A percentile compares a stretch with the other conserved stretches of the same genome.
phyloP scores from a whole-genome alignment of 768 basidiomycete species.

The Exidia glandulosa region DNA sequence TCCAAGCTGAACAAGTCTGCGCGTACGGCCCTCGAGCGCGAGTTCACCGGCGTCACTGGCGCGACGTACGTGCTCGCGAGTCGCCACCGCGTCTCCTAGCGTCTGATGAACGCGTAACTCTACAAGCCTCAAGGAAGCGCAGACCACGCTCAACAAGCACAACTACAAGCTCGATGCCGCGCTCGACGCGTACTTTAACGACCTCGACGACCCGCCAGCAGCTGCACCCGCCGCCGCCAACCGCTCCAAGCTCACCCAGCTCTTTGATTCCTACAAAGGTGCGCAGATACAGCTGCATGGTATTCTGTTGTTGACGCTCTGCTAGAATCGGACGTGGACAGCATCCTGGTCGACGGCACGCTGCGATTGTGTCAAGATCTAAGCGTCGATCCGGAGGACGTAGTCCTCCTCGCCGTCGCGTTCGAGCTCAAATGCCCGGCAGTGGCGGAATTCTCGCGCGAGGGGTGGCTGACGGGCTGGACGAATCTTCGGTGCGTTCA shows the following conservation, averaged over 20 bases:
- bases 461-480: conserved; percentile 78
- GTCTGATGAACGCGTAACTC: too few relatives aligned
- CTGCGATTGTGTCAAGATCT: conserved; percentile 51
- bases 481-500: conserved; percentile 49
- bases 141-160: conserved; percentile 25
- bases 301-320: background rate
- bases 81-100: background rate
- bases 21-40: background rate
- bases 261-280: conserved; percentile 70
- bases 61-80: conserved; percentile 45
- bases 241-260: conserved; percentile 38
- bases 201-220: conserved; percentile 28
- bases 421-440: conserved; percentile 67
- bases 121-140: conserved; percentile 3
- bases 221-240: conserved; percentile 10
- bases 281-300: conserved; percentile 3
- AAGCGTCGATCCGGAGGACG: conserved; percentile 63
- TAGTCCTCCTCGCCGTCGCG: conserved; percentile 71
- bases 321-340: conserved; percentile 45
- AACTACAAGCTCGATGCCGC: conserved; percentile 66
- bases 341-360: conserved; percentile 71
- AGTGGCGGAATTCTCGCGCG: conserved; percentile 59
- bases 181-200: conserved; percentile 60
- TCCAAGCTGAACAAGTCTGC: background rate
- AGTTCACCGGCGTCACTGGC: conserved; percentile 60